Evolutionary conservation across 2,329 filamentous ascomycete species (phyloP).

Genomic region (Ascomycota sp.): DNA sequence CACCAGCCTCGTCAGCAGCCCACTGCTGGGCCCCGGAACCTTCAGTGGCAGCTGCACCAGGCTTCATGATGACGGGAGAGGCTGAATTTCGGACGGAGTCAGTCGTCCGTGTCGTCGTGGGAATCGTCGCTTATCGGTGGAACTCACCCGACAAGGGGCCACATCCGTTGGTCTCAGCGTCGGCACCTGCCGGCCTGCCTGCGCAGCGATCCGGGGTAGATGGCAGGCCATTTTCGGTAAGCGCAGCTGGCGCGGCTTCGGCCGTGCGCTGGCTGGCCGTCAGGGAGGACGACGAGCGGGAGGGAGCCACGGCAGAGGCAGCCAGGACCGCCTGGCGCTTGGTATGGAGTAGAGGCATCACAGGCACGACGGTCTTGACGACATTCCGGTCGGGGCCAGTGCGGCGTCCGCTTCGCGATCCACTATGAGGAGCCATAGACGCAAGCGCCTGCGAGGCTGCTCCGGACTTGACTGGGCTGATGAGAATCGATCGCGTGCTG

Average conservation of each 20-base stretch:
- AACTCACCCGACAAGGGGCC: neutral
- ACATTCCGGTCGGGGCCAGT: constrained; percentile 10
- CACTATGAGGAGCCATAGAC: constrained; percentile 15
- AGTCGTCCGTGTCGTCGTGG: too few relatives aligned
- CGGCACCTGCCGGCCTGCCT: too few relatives aligned
- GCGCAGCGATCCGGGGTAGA: too few relatives aligned
- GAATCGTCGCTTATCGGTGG: too few relatives aligned
- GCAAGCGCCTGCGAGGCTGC: too few relatives aligned
- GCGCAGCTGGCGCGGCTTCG: too few relatives aligned
- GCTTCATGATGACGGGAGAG: too few relatives aligned
- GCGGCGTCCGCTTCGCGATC: constrained; percentile 13
- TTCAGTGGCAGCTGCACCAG: too few relatives aligned
- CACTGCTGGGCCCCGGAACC: neutral
- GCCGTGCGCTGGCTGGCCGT: too few relatives aligned
- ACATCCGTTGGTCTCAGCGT: neutral
- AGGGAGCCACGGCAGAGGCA: constrained; percentile 8
- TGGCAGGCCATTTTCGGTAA: too few relatives aligned
- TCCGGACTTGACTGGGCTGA: neutral
- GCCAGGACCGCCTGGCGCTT: constrained; percentile 17
- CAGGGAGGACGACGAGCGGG: neutral
- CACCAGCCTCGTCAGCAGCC: neutral
- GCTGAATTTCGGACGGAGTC: too few relatives aligned
- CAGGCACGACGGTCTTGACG: constrained; percentile 16
- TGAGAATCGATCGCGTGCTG: neutral
- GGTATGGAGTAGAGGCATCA: constrained; percentile 17